phyloP scores from a whole-genome alignment of 805 yeast genomes.

The Lipomyces lipofer region DNA sequence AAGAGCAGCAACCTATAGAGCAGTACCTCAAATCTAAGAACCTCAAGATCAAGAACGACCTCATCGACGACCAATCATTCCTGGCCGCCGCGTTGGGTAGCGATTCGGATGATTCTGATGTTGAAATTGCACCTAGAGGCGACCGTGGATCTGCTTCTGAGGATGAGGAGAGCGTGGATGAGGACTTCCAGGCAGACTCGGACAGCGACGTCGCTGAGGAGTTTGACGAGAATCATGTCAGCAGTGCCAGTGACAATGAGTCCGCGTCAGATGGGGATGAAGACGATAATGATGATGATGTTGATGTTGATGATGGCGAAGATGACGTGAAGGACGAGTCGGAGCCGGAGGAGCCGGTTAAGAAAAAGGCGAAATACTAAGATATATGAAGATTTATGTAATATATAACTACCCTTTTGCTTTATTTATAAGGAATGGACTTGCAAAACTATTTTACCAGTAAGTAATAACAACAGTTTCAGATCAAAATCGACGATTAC shows the following conservation, averaged over 20 bases:
- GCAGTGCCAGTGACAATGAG: slow-evolving; percentile 35
- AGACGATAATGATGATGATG: slow-evolving; percentile 23
- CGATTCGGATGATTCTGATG: slow-evolving; percentile 48
- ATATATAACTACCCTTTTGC: background rate
- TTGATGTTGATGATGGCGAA: background rate
- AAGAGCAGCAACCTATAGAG: slow-evolving; percentile 81
- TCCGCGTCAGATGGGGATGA: slow-evolving; percentile 24
- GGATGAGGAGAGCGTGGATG: slow-evolving; percentile 68
- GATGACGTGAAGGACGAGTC: slow-evolving; percentile 21
- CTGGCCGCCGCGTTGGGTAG: slow-evolving; percentile 74
- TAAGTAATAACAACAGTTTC: too few species aligned
- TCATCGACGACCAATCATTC: slow-evolving; percentile 80
- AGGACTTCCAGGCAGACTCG: slow-evolving; percentile 66
- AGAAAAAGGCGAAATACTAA: slow-evolving; percentile 32
- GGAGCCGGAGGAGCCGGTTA: slow-evolving; percentile 30
- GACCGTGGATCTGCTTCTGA: slow-evolving; percentile 78
- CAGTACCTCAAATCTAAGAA: slow-evolving; percentile 74
- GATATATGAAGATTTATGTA: background rate
- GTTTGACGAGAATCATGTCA: slow-evolving; percentile 65
- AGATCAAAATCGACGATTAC: too few species aligned
- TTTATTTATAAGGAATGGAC: too few species aligned
- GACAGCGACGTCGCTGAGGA: slow-evolving; percentile 81
- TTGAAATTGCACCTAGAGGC: slow-evolving; percentile 43
- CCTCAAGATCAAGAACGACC: slow-evolving; percentile 81
- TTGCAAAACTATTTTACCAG: too few species aligned